These are phyloP conservation scores for Filobasidium uniguttulatum DNA, from an alignment of 1,284 basidiomycete genomes.

Conservation along the genomic window DNA sequence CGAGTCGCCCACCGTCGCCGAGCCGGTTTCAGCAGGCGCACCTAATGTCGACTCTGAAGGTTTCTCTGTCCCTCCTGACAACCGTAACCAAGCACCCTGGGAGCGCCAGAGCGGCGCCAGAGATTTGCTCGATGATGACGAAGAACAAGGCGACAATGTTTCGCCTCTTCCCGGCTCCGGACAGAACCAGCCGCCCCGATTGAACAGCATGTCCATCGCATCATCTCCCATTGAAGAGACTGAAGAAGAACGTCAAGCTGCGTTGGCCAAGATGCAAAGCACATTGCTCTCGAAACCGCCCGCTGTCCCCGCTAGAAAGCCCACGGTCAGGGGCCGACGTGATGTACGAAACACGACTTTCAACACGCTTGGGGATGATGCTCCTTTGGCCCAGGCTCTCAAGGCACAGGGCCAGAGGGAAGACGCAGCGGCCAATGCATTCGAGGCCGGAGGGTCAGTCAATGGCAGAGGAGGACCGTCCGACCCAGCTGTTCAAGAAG, in stretches of 20 bases:
- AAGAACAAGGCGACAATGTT: constrained; percentile 10
- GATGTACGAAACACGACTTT: constrained; percentile 40
- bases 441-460: background rate
- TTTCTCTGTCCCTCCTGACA: constrained; percentile 42
- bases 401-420: constrained; percentile 4
- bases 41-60: constrained; percentile 41
- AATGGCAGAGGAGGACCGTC: background rate
- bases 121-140: constrained; percentile 30
- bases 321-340: constrained; percentile 38
- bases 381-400: constrained; percentile 17
- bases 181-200: background rate
- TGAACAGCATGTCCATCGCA: constrained; percentile 32
- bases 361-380: constrained; percentile 19
- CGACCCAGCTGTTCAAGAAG: background rate
- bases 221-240: constrained; percentile 37
- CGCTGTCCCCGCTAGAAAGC: constrained; percentile 25
- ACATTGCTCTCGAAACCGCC: constrained; percentile 30
- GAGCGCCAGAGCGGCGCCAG: constrained; percentile 23
- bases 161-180: constrained; percentile 4
- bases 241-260: constrained; percentile 39
- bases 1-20: constrained; percentile 5
- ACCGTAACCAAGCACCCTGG: constrained; percentile 40
- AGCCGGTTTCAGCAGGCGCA: too few relatives aligned
- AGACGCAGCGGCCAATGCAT: background rate
- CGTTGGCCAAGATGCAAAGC: constrained; percentile 40